Evolutionary conservation across 2,329 filamentous ascomycete species (phyloP), one percentile per base, ranked within the genome.

Genomic region (Samsoniella hepiali): DNA sequence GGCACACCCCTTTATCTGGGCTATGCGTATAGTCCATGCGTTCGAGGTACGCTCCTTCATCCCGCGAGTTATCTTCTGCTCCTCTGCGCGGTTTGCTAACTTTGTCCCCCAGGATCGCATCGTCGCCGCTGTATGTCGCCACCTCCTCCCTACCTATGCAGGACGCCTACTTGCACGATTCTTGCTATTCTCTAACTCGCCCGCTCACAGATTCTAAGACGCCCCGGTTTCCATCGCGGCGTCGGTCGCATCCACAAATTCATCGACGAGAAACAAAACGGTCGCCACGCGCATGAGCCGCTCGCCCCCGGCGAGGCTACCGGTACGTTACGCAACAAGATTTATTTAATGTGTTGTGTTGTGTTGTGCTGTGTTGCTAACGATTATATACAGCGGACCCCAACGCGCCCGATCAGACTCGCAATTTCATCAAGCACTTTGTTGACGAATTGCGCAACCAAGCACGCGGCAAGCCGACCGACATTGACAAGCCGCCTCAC

Each of bases 221-320:
- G 77, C 17, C 82, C 81, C 1, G 73, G 75, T 9, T 85, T 84
- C 69, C 82, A 85, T 65, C 78, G 78, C 65, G 77, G 77, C 3
- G 83, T 85, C 45, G 79, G 80, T 8, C 76, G 78, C n/a, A 81
- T 85, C 40, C 82, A 85, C 64, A 77, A 77, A 15, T 74, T 71
- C 3, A 77, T 85, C 44, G 72, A 85, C 68, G 81, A 84, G 65
- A 70, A 73, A 22, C 76, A 77, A 51, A 66, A 84, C 65, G 83
- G 83, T 10, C 77, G 80, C 31, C 75, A 82, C 60, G 82, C 82
- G 0, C 74, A 78, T 66, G 80, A 84, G 58, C 82, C 82, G 7
- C 65, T 85, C 10, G 76, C 77, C 0, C 81, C 76, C 1, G 83
- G 83, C 51, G 80, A 85, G 68, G 83, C 83, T 2, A 83, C 82